A percentile compares a stretch with the other conserved stretches of the same genome.
These are phyloP conservation scores for Xylaria curta DNA, from an alignment of 495 filamentous ascomycete species.

Conservation along the genomic window DNA sequence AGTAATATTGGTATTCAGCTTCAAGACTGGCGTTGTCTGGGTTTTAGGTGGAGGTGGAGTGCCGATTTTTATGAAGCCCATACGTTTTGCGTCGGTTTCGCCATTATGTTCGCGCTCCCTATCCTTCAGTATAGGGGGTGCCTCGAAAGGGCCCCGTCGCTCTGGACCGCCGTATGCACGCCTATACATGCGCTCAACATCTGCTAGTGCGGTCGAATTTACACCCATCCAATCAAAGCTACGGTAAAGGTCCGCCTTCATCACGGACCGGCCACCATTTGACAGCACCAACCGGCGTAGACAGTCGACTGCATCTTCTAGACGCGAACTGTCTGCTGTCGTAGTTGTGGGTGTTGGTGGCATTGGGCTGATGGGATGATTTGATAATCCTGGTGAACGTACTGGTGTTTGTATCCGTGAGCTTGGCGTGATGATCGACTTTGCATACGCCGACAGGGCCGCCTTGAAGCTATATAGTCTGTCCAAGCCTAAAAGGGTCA, in stretches of 20 bases:
- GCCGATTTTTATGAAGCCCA: constrained; percentile 36
- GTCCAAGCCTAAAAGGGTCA: constrained; percentile 72
- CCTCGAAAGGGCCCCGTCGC: constrained; percentile 43
- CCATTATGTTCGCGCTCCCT: constrained; percentile 27
- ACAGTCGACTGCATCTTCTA: constrained; percentile 63
- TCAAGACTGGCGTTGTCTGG: constrained; percentile 39
- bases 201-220: constrained; percentile 57
- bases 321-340: constrained; percentile 56
- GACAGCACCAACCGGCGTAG: constrained; percentile 68
- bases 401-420: constrained; percentile 21
- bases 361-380: constrained; percentile 21
- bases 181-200: constrained; percentile 64
- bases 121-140: constrained; percentile 9
- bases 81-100: constrained; percentile 29
- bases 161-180: constrained; percentile 56
- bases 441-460: constrained; percentile 63
- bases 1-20: constrained; percentile 49
- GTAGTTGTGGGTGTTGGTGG: constrained; percentile 43
- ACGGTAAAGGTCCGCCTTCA: constrained; percentile 63
- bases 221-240: constrained; percentile 69
- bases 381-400: constrained; percentile 27
- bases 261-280: constrained; percentile 63
- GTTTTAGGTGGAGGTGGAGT: constrained; percentile 35
- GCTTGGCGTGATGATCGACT: constrained; percentile 22
- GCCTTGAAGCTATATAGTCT: constrained; percentile 76